These are phyloP conservation scores for Penicillium sp. DNA, from an alignment of 2,329 filamentous ascomycete species.

Conservation along the genomic window DNA sequence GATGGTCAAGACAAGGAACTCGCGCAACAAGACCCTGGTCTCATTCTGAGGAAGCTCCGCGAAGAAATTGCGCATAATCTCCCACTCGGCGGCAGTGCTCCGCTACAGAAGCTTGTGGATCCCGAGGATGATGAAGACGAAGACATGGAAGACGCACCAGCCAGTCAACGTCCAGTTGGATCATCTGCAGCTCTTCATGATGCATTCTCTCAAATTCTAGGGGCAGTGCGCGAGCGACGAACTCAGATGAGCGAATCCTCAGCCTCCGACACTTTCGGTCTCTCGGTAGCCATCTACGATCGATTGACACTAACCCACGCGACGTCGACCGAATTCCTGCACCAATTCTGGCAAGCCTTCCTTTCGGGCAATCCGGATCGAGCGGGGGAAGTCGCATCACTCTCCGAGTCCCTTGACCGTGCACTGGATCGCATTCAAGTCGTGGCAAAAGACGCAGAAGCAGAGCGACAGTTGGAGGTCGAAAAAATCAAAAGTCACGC, in stretches of 20 bases:
- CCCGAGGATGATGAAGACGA: constrained; percentile 59
- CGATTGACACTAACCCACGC: constrained; percentile 75
- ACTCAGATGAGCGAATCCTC: constrained; percentile 39
- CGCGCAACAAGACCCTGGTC: constrained; percentile 65
- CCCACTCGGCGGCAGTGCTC: constrained; percentile 59
- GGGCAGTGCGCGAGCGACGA: constrained; percentile 59
- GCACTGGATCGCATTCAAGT: constrained; percentile 76
- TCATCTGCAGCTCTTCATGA: constrained; percentile 64
- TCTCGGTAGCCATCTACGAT: constrained; percentile 56
- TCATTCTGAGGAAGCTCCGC: constrained; percentile 65
- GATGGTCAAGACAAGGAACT: constrained; percentile 57
- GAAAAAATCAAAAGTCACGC: constrained; percentile 67
- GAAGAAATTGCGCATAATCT: constrained; percentile 54
- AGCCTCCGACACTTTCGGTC: constrained; percentile 43
- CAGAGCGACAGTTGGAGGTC: constrained; percentile 64
- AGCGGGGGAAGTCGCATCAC: constrained; percentile 73
- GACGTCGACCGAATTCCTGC: constrained; percentile 91
- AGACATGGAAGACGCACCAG: constrained; percentile 44
- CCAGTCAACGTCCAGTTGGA: constrained; percentile 55
- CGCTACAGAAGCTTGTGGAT: constrained; percentile 62
- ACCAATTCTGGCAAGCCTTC: constrained; percentile 94
- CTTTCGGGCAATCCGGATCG: constrained; percentile 81
- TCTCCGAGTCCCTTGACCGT: constrained; percentile 76
- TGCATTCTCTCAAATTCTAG: constrained; percentile 56
- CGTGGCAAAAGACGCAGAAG: constrained; percentile 77